Evolutionary conservation across 352 stramenopile genomes (phyloP), one percentile per base, ranked within the genome.

Genomic region (Phytophthora citrophthora): DNA sequence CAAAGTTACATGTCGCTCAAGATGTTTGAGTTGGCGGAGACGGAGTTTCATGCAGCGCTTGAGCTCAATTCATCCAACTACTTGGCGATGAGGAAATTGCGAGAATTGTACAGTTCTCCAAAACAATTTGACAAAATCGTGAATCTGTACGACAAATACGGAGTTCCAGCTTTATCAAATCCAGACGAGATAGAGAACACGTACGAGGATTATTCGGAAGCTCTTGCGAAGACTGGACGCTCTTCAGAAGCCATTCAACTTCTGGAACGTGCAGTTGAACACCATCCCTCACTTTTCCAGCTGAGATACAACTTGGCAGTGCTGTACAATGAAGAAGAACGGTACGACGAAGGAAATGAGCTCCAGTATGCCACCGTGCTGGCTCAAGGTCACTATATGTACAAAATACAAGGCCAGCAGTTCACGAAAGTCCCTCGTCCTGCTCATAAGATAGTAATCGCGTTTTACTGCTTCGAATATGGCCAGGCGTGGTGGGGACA

Each of bases 401-500:
- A 72, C 46, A 31, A 68, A 13, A 62, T 47, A 7, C 54, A 48
- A 40, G 81, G 76, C 0, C 53, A 29, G 8, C 9, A 39, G 20
- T 70, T 86, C 32, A 15, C 8, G 0, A 87, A 89, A 50, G 48
- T 65, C 7, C 36, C 54, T 20, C 74, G 76, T 27, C 59, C 75
- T 24, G 24, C 49, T 10, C 54, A 58, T 10, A 67, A 70, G 29
- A 51, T 64, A 11, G 68, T 90, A 0, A 53, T 98, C 1, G 88
- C 76, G 0, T 81, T 98, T 23, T 98, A 97, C 65, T 98, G 93
- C 76, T 60, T 97, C 60, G 93, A 98, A 56, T 98, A 98, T 48
- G 87, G 77, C 0, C 88, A 98, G 44, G 83, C 79, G 12, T 98
- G 91, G 93, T 98, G 92, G 90, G 75, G 72, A 1, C 38, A 82